Evolutionary conservation across 768 basidiomycete species (phyloP).

Genomic region (Mycena albidolilacea): DNA sequence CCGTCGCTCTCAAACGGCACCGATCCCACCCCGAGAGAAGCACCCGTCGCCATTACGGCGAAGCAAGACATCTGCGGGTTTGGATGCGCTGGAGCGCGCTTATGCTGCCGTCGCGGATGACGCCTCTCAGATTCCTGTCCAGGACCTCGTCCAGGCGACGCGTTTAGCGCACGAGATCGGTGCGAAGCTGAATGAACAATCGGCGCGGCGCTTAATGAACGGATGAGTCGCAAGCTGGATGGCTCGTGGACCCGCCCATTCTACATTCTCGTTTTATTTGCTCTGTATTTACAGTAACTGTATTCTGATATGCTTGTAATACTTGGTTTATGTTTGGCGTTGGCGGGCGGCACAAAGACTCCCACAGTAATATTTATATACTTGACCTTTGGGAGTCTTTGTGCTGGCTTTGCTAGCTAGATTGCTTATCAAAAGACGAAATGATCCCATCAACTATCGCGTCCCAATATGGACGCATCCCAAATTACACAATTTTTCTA

Average conservation of each 20-base stretch:
- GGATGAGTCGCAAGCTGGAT: conserved; percentile 56
- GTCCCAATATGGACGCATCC: no score
- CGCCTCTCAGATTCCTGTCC: conserved; percentile 63
- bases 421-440: no score
- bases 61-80: conserved; percentile 57
- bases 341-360: no score
- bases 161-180: conserved; percentile 60
- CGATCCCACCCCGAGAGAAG: conserved; percentile 26
- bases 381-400: no score
- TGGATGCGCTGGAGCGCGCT: conserved; percentile 60
- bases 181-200: no score
- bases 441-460: no score
- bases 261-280: neutral
- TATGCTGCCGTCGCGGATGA: conserved; percentile 57
- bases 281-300: conserved; percentile 32
- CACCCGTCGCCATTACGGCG: conserved; percentile 48
- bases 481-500: neutral
- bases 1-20: conserved; percentile 28
- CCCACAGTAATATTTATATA: no score
- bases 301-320: conserved; percentile 17
- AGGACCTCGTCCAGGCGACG: conserved; percentile 65
- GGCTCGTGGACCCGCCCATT: neutral
- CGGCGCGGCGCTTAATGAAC: conserved; percentile 60
- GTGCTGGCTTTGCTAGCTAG: no score
- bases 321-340: neutral